Conservation (phyloP, 1,284 basidiomycete species). For the Heterobasidion parviporum region DNA sequence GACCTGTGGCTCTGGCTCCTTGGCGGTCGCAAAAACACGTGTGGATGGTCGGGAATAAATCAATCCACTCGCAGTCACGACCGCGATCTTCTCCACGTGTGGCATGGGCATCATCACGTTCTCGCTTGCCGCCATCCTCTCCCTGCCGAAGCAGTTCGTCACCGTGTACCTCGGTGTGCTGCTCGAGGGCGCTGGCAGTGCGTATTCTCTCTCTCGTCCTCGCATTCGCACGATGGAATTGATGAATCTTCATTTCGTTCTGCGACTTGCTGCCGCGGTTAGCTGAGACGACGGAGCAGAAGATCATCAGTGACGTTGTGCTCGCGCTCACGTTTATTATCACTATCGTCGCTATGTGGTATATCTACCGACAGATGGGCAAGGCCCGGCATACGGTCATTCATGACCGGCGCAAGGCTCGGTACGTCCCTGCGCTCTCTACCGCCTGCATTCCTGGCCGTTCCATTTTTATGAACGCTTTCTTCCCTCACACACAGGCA, state of each 20-base stretch:
- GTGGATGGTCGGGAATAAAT: too few relatives aligned
- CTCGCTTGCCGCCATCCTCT: conserved; percentile 47
- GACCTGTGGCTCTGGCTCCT: neutral
- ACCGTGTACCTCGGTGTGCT: conserved; percentile 49
- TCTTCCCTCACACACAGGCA: conserved; percentile 3
- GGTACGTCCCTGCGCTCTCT: conserved; percentile 4
- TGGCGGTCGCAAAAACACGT: too few relatives aligned
- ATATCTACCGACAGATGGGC: conserved; percentile 72
- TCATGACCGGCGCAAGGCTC: conserved; percentile 46
- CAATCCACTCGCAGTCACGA: conserved; percentile 29
- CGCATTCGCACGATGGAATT: neutral
- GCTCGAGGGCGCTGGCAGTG: conserved; percentile 22
- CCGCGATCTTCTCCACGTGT: conserved; percentile 59
- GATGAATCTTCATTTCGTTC: too few relatives aligned
- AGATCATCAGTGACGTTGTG: conserved; percentile 26
- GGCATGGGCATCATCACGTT: conserved; percentile 58
- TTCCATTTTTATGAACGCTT: too few relatives aligned
- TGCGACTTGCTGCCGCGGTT: neutral
- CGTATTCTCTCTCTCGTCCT: conserved; percentile 1
- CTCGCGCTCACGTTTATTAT: conserved; percentile 59
- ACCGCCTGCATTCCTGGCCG: neutral
- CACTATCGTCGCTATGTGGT: conserved; percentile 78
- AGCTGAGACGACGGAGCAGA: conserved; percentile 8
- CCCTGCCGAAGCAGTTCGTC: conserved; percentile 55
- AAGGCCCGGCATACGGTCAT: conserved; percentile 69